Base-by-base conservation (phyloP, 768 basidiomycete species). In the Holtermannia corniformis region DNA sequence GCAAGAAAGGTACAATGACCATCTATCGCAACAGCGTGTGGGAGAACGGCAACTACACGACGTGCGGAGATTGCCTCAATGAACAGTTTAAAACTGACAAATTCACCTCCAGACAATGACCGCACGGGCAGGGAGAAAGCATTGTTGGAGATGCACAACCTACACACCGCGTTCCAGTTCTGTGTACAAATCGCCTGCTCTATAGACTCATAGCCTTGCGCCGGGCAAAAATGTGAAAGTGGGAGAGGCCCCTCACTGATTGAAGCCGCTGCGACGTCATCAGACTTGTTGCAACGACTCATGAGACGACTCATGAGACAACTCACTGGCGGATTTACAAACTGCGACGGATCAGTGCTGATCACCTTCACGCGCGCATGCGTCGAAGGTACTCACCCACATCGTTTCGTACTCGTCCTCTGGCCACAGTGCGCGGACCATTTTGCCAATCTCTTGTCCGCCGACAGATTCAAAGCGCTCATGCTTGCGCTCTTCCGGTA, bases 181-280 rank as follows among this genome's bases (percentile, higher is more conserved):
- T n/a, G n/a, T n/a, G n/a, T n/a, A n/a, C n/a, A n/a, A n/a, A n/a
- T n/a, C n/a, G n/a, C n/a, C n/a, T n/a, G n/a, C n/a, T n/a, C n/a
- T n/a, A n/a, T n/a, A n/a, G n/a, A n/a, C n/a, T n/a, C n/a, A n/a
- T n/a, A n/a, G n/a, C 7, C 44, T 67, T 69, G 5, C 64, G 51
- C 12, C 70, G 45, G 16, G 68, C 71, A 51, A 72, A 70, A 21
- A 72, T 62, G 55, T 72, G 71, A 52, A 67, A 68, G 51, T 72
- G 71, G 14, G 68, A 65, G 21, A 72, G 62, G 1, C 67, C 67
- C 12, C 61, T 66, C 1, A 72, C 68, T n/a, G 64, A 67, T 58
- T 72, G 71, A 2, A 72, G 54, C 1, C 70, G 55, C 60, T 64
- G 28, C 19, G 5, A 3, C 14, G 49, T 3, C 19, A 21, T 13